These are phyloP conservation scores for Actinomortierella wolfii DNA, from an alignment of 371 early-diverging fungal genomes.

Conservation along the genomic window DNA sequence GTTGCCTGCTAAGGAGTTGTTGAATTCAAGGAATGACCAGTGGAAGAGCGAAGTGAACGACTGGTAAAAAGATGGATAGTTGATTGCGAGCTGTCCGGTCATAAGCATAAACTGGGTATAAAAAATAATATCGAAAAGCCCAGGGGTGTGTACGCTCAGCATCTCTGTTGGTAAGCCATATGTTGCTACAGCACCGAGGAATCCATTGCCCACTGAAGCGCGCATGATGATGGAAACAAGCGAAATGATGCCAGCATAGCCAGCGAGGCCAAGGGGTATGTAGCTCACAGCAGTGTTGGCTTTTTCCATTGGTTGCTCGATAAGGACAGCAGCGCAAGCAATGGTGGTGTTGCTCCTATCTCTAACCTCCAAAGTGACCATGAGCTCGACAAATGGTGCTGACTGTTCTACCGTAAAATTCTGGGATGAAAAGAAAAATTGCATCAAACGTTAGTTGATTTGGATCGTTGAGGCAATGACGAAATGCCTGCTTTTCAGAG, in stretches of 20 bases:
- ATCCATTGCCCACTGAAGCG: slow-evolving; percentile 49
- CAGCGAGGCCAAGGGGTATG: slow-evolving; percentile 53
- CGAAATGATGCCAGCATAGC: slow-evolving; percentile 47
- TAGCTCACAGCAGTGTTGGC: slow-evolving; percentile 54
- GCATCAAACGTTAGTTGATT: neutral
- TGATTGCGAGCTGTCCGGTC: slow-evolving; percentile 53
- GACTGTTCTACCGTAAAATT: slow-evolving; percentile 24
- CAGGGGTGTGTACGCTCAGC: slow-evolving; percentile 58
- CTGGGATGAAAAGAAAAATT: slow-evolving; percentile 4
- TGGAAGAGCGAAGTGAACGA: slow-evolving; percentile 59
- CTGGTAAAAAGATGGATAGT: slow-evolving; percentile 57
- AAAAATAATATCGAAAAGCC: slow-evolving; percentile 57
- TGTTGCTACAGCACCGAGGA: slow-evolving; percentile 54
- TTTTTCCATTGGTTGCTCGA: slow-evolving; percentile 22
- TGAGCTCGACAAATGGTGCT: slow-evolving; percentile 38
- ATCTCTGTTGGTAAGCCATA: slow-evolving; percentile 57
- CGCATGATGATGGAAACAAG: slow-evolving; percentile 52
- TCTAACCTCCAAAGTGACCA: slow-evolving; percentile 19
- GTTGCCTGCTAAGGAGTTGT: slow-evolving; percentile 34
- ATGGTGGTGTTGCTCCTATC: slow-evolving; percentile 34
- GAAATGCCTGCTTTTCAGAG: too few relatives aligned
- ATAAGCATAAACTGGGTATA: slow-evolving; percentile 60
- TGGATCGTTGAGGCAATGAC: too few relatives aligned
- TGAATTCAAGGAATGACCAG: slow-evolving; percentile 57
- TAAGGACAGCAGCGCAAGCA: slow-evolving; percentile 48